Evolutionary conservation across 2,329 filamentous ascomycete genomes (phyloP).

Genomic region (Keithomyces neogunnii): DNA sequence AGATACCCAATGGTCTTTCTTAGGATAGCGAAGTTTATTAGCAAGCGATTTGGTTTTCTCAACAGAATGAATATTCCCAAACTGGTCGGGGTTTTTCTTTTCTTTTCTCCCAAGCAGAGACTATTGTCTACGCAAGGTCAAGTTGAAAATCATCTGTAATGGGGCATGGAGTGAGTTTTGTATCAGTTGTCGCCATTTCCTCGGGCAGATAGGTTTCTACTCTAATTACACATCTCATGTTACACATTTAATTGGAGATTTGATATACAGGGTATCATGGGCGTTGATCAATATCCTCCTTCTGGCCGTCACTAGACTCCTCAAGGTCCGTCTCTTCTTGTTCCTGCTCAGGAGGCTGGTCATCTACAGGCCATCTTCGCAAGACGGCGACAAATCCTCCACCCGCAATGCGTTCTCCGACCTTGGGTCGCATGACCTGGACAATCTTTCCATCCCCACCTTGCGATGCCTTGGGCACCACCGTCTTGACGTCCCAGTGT

Average conservation of each 20-base stretch:
- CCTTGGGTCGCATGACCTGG: constrained; percentile 33
- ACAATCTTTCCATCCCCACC: constrained; percentile 17
- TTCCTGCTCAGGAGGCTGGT: constrained; percentile 3
- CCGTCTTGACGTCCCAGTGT: constrained; percentile 55
- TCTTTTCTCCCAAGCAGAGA: too few species aligned
- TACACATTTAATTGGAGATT: background rate
- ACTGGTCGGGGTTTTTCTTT: background rate
- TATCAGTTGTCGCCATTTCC: background rate
- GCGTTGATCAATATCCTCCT: background rate
- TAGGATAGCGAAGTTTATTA: constrained; percentile 8
- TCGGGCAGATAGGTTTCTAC: background rate
- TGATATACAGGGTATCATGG: background rate
- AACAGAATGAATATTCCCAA: background rate
- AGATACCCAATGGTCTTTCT: constrained; percentile 9
- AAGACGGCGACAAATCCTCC: constrained; percentile 33
- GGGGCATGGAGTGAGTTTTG: background rate
- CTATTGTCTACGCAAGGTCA: too few species aligned
- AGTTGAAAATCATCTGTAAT: too few species aligned
- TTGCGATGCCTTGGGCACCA: constrained; percentile 19
- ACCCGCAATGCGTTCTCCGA: constrained; percentile 29
- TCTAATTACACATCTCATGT: background rate
- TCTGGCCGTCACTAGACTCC: background rate
- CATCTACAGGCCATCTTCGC: constrained; percentile 21
- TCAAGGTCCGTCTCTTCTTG: background rate
- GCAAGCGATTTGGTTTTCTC: constrained; percentile 2